These are phyloP conservation scores for Massospora cicadina DNA, from an alignment of 371 early-diverging fungal genomes.

Conservation along the genomic window DNA sequence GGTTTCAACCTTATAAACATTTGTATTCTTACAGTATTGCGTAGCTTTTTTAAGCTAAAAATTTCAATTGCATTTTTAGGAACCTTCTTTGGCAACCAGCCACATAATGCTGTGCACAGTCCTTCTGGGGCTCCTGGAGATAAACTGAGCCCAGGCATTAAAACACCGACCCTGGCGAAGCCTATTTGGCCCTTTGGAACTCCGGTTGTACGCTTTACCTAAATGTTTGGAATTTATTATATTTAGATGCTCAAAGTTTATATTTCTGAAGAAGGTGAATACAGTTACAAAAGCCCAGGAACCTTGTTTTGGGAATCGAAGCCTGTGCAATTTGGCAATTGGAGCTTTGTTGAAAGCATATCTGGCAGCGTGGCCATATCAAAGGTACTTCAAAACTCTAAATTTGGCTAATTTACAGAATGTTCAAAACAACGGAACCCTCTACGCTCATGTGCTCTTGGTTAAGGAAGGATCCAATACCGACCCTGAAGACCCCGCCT, in stretches of 20 bases:
- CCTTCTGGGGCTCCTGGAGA: neutral
- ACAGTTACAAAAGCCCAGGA: neutral
- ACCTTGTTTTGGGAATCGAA: neutral
- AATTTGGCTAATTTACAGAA: slow-evolving; percentile 15
- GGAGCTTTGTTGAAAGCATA: neutral
- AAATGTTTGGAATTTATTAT: neutral
- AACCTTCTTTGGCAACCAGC: neutral
- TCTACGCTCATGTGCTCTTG: slow-evolving; percentile 68
- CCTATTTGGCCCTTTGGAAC: neutral
- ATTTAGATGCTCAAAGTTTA: neutral
- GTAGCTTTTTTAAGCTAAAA: too few relatives aligned
- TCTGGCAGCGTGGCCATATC: neutral
- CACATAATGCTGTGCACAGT: neutral
- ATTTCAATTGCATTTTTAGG: too few relatives aligned
- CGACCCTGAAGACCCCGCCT: slow-evolving; percentile 20
- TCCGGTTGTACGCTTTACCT: neutral
- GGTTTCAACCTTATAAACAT: too few relatives aligned
- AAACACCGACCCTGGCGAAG: neutral
- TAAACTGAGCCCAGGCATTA: neutral
- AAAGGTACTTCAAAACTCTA: neutral
- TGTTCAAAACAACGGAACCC: slow-evolving; percentile 60
- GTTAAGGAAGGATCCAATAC: slow-evolving; percentile 28
- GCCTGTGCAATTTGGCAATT: neutral
- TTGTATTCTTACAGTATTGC: too few relatives aligned
- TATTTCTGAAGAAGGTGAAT: neutral